phyloP scores from a whole-genome alignment of 768 basidiomycete genomes.

The Pleurotus tuoliensis region DNA sequence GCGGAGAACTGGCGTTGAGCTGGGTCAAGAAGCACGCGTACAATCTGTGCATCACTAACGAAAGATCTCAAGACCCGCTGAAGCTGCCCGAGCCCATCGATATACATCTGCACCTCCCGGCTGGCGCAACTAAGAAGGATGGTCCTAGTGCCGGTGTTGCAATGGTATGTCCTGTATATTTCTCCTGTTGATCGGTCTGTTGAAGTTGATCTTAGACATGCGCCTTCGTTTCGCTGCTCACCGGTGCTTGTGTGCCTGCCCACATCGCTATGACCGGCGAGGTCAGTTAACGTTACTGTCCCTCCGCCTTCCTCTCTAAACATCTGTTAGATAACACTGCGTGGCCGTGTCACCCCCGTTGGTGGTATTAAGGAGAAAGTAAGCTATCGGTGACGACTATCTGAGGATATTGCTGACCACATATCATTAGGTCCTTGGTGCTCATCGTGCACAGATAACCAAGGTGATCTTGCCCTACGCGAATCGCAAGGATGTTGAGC shows the following conservation, averaged over 20 bases:
- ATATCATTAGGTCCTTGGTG: constrained; percentile 59
- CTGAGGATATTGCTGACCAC: too few relatives aligned
- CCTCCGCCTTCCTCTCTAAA: neutral
- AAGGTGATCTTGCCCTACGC: constrained; percentile 83
- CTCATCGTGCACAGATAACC: constrained; percentile 79
- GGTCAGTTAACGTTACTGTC: constrained; percentile 29
- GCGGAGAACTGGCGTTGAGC: constrained; percentile 83
- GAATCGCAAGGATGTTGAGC: constrained; percentile 85
- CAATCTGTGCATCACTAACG: constrained; percentile 70
- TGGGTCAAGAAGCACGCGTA: constrained; percentile 90
- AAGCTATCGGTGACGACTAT: neutral
- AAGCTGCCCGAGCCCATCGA: constrained; percentile 72
- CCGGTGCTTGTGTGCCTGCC: constrained; percentile 67
- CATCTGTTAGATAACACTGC: constrained; percentile 62
- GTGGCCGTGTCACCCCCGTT: constrained; percentile 78
- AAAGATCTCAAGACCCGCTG: constrained; percentile 68
- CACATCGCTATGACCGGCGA: constrained; percentile 90
- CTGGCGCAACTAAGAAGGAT: constrained; percentile 91
- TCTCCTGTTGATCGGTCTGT: neutral
- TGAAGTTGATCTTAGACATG: constrained; percentile 46
- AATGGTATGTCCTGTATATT: constrained; percentile 52
- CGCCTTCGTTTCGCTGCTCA: constrained; percentile 83
- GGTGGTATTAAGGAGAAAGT: constrained; percentile 90
- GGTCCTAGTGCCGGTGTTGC: constrained; percentile 89
- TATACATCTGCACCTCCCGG: constrained; percentile 84